These are phyloP conservation scores for Linanthus parryae DNA, from an alignment of 148 eudicot species.

Conservation along the genomic window DNA sequence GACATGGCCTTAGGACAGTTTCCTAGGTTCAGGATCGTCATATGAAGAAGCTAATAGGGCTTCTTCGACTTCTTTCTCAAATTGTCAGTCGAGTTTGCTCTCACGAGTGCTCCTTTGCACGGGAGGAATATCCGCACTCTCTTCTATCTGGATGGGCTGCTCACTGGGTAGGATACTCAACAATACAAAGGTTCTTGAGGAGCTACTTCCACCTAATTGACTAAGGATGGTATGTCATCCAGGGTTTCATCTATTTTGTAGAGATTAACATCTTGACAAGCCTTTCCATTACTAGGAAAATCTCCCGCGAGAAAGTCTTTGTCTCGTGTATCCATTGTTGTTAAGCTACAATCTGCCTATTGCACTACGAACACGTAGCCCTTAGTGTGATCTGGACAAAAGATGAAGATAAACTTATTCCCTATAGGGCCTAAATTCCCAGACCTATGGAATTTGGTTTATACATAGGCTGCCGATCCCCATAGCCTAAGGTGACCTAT, in stretches of 20 bases:
- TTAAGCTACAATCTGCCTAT: background rate
- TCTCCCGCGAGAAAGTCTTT: background rate
- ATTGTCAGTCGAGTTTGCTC: background rate
- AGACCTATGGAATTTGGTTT: background rate
- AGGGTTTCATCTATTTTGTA: background rate
- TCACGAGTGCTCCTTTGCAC: background rate
- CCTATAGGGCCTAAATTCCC: conserved; percentile 6
- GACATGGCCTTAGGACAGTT: background rate
- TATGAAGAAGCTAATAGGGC: background rate
- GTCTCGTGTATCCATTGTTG: background rate
- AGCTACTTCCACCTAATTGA: too few relatives aligned
- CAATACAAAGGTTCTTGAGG: too few relatives aligned
- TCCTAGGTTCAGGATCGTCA: background rate
- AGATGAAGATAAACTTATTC: background rate
- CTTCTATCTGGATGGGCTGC: background rate
- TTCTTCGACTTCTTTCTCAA: background rate
- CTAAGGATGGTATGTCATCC: background rate
- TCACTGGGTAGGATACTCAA: too few relatives aligned
- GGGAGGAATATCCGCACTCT: background rate
- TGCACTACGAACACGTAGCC: conserved; percentile 4
- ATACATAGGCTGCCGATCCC: conserved; percentile 4
- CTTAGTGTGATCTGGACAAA: background rate
- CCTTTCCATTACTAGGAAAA: background rate
- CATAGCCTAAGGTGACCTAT: background rate
- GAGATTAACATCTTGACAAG: background rate